Base-by-base conservation (phyloP, 805 yeast genomes). In the Hanseniaspora jakobsenii region DNA sequence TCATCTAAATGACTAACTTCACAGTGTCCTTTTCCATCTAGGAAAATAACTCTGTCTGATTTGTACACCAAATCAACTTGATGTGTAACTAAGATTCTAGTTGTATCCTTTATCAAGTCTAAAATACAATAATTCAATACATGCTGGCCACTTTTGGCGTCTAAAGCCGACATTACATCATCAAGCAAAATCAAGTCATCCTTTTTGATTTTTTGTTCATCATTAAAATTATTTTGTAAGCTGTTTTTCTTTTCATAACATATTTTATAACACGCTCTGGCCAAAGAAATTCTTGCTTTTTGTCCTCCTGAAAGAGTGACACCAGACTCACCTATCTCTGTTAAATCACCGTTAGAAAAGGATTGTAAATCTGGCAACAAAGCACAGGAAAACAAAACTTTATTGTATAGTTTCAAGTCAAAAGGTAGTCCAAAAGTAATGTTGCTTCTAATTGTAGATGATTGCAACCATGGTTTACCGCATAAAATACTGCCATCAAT, bases 281-380 rank as follows among this genome's bases (percentile, higher is more conserved):
- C 94, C 48, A 83, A 63, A 55, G 75, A 74, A 43, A 83, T 71
- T 58, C 94, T 71, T 0, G 93, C 89, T 64, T 83, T 83, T 58
- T 83, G 94, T 41, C 94, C 94, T 46, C 94, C 94, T n/a, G 89
- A 79, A 32, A 83, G 62, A 0, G 91, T 81, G 38, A 83, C 77
- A 54, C 94, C 94, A 57, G 83, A 70, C 58, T 83, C 94, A 49
- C 94, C 94, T 52, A 83, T 81, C 58, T 81, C 82, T 0, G 93
- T 81, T 44, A 60, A 54, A 53, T 84, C 94, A 24, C 89, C 89
- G 30, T 77, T 84, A 8, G 81, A 80, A 27, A 84, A 61, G 36
- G 73, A 68, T 4, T 71, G 70, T 50, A 83, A 66, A 59, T 83
- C 94, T 36, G 70, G 72, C 26, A 65, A 66, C 48, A 83, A 61